These are phyloP conservation scores for Ophiostoma pallidulum DNA, from an alignment of 2,329 filamentous ascomycete species.

Conservation along the genomic window DNA sequence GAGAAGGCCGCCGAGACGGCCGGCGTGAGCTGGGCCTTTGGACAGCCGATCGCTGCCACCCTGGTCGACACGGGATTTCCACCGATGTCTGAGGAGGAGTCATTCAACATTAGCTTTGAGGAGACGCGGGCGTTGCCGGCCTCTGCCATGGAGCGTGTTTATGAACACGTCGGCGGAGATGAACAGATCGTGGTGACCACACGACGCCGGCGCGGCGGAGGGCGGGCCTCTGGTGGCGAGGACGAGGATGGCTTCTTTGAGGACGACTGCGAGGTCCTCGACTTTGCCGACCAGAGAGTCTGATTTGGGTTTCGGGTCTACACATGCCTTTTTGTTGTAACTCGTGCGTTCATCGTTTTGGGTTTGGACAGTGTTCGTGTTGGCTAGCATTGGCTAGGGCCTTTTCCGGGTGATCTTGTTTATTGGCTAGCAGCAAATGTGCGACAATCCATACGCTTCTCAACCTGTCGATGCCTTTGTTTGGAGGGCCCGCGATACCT, in stretches of 20 bases:
- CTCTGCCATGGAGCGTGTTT: conserved; percentile 54
- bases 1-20: background rate
- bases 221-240: conserved; percentile 27
- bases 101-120: conserved; percentile 36
- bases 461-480: too few species aligned
- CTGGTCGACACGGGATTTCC: conserved; percentile 45
- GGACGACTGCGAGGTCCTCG: conserved; percentile 83
- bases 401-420: background rate
- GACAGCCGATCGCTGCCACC: conserved; percentile 40
- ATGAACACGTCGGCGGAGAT: conserved; percentile 47
- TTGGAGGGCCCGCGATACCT: too few species aligned
- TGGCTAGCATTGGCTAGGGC: background rate
- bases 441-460: too few species aligned
- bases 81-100: conserved; percentile 41
- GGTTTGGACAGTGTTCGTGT: background rate
- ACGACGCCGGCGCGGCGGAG: conserved; percentile 59
- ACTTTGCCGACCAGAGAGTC: conserved; percentile 68
- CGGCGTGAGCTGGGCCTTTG: conserved; percentile 47
- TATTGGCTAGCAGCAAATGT: background rate
- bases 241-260: conserved; percentile 77
- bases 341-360: background rate
- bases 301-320: conserved; percentile 26
- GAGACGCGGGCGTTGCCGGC: conserved; percentile 51
- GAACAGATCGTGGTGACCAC: conserved; percentile 76
- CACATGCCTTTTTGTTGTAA: background rate